Conservation (phyloP, 2,329 filamentous ascomycete species). For the Fusarium papillatum region DNA sequence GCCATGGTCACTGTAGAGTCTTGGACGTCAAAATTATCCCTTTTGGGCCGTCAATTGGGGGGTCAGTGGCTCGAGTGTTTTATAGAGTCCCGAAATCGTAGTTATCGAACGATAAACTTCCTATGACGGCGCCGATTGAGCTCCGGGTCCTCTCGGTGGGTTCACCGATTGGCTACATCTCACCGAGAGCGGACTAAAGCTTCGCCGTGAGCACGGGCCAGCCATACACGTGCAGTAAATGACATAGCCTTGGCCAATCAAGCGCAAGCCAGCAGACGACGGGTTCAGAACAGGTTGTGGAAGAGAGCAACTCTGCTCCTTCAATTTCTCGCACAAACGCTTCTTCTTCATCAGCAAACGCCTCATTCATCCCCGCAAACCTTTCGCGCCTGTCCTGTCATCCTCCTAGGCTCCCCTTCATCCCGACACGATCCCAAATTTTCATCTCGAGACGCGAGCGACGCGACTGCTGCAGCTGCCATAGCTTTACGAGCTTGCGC, state of each 20-base stretch:
- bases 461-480: slow-evolving; percentile 22
- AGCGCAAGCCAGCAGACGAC: slow-evolving; percentile 31
- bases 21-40: slow-evolving; percentile 1
- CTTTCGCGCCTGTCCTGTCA: slow-evolving; percentile 20
- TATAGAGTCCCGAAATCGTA: slow-evolving; percentile 36
- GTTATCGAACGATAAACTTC: slow-evolving; percentile 41
- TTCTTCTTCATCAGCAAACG: slow-evolving; percentile 27
- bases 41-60: slow-evolving; percentile 21
- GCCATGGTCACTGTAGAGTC: slow-evolving; percentile 31
- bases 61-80: slow-evolving; percentile 2
- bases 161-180: slow-evolving; percentile 10
- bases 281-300: slow-evolving; percentile 40
- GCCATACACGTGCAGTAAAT: slow-evolving; percentile 43
- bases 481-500: slow-evolving; percentile 1
- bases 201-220: slow-evolving; percentile 34
- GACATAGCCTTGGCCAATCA: slow-evolving; percentile 44
- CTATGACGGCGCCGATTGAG: slow-evolving; percentile 31
- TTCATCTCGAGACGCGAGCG: slow-evolving; percentile 19
- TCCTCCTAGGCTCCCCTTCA: slow-evolving; percentile 3
- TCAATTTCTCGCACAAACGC: slow-evolving; percentile 27
- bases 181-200: slow-evolving; percentile 43
- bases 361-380: slow-evolving; percentile 16
- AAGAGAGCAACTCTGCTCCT: slow-evolving; percentile 30
- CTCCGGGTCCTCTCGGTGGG: slow-evolving; percentile 30
- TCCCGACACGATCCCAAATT: not conserved